phyloP scores from a whole-genome alignment of 2,329 filamentous ascomycete species.

The Hypoxylon sp. region DNA sequence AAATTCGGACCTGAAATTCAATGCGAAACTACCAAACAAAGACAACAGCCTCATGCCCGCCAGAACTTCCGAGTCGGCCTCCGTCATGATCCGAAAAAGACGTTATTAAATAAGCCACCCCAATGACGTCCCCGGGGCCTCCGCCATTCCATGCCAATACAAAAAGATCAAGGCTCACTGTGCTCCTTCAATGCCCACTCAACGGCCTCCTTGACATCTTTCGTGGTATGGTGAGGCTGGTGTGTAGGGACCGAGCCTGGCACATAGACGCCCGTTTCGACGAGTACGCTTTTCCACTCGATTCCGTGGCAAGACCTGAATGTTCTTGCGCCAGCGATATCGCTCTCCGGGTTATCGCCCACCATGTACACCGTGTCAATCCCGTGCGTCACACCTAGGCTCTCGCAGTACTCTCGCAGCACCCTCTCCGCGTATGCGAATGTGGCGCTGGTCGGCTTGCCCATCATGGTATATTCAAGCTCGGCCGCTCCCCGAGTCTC shows the following conservation, averaged over 20 bases:
- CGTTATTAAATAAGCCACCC: not conserved
- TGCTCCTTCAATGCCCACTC: slow-evolving; percentile 64
- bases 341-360: slow-evolving; percentile 75
- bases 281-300: slow-evolving; percentile 74
- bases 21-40: not conserved
- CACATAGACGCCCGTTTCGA: slow-evolving; percentile 75
- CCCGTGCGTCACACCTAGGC: slow-evolving; percentile 13
- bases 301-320: slow-evolving; percentile 68
- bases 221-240: slow-evolving; percentile 67
- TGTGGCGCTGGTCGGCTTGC: slow-evolving; percentile 73
- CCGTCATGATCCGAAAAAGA: not conserved
- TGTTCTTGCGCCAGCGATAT: slow-evolving; percentile 76
- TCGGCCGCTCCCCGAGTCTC: slow-evolving; percentile 55
- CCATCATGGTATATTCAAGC: slow-evolving; percentile 69
- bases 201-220: slow-evolving; percentile 74
- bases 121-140: not conserved
- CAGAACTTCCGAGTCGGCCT: slow-evolving; percentile 3
- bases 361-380: slow-evolving; percentile 77
- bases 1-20: not conserved
- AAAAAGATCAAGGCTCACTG: not conserved
- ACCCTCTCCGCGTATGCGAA: slow-evolving; percentile 75
- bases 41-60: not conserved
- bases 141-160: not conserved
- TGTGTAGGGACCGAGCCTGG: slow-evolving; percentile 59
- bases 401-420: slow-evolving; percentile 54